Percentiles rank a stretch among this genome's conserved stretches.
phyloP scores from a whole-genome alignment of 2,329 filamentous ascomycete genomes.

The Aspergillus terreus region DNA sequence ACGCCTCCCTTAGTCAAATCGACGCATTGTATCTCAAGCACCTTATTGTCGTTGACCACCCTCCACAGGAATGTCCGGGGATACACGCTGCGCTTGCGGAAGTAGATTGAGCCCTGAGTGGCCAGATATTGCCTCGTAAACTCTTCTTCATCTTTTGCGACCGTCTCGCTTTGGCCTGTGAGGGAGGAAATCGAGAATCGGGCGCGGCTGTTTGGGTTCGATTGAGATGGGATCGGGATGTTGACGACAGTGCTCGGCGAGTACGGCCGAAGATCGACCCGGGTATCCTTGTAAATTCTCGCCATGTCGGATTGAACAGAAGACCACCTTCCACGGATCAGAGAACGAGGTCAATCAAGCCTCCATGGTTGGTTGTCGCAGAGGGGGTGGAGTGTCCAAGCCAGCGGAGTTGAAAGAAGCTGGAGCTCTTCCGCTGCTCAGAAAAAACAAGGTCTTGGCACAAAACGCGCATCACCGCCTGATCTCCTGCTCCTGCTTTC shows the following conservation, averaged over 20 bases:
- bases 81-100: constrained; percentile 69
- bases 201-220: constrained; percentile 45
- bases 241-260: constrained; percentile 66
- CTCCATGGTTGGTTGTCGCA: constrained; percentile 28
- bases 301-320: constrained; percentile 50
- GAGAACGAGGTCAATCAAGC: constrained; percentile 22
- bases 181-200: constrained; percentile 46
- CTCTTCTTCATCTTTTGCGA: constrained; percentile 58
- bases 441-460: constrained; percentile 39
- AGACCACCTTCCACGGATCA: constrained; percentile 18
- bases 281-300: constrained; percentile 80
- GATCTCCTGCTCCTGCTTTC: not conserved
- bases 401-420: constrained; percentile 22
- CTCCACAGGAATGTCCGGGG: constrained; percentile 91
- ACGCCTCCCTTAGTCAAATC: constrained; percentile 71
- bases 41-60: constrained; percentile 72
- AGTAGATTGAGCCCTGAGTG: constrained; percentile 76
- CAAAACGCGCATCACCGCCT: constrained; percentile 10
- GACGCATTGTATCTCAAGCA: constrained; percentile 77
- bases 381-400: constrained; percentile 15
- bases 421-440: constrained; percentile 20
- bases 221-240: constrained; percentile 58
- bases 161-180: constrained; percentile 35
- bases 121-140: constrained; percentile 74
- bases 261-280: constrained; percentile 73